These are phyloP conservation scores for Ceratocystis destructans DNA, from an alignment of 2,329 filamentous ascomycete genomes.

Conservation along the genomic window DNA sequence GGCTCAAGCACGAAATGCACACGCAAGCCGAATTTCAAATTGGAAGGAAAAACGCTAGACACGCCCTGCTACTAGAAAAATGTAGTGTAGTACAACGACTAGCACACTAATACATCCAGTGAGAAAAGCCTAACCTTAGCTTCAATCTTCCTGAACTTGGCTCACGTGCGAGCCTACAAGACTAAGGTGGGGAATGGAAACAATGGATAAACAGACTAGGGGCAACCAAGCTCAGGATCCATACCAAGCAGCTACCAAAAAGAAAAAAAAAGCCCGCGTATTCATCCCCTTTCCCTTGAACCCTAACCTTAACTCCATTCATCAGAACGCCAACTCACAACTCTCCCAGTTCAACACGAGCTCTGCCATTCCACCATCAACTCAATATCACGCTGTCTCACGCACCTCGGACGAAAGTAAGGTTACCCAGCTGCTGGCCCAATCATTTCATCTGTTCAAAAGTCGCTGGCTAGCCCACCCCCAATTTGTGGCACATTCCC, in stretches of 20 bases:
- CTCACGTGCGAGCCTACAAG: neutral
- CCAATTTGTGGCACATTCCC: neutral
- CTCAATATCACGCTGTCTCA: neutral
- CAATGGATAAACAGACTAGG: conserved; percentile 5
- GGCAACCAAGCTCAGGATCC: neutral
- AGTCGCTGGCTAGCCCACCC: neutral
- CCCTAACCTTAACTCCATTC: neutral
- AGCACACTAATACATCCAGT: neutral
- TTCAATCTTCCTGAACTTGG: neutral
- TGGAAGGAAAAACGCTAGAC: neutral
- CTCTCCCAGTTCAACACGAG: no score
- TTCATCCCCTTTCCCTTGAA: neutral
- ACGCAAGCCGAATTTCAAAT: neutral
- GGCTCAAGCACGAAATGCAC: neutral
- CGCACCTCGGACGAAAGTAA: neutral
- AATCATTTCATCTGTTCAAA: neutral
- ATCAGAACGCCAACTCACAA: neutral
- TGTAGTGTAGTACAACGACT: neutral
- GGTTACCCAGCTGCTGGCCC: neutral
- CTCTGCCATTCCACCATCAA: no score
- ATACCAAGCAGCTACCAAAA: neutral
- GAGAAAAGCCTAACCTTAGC: neutral
- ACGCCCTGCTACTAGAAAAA: neutral
- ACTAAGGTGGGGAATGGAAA: neutral
- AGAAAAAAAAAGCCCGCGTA: neutral